These are phyloP conservation scores for Cryptosporidium canis DNA, from an alignment of 169 alveolate genomes.

Conservation along the genomic window DNA sequence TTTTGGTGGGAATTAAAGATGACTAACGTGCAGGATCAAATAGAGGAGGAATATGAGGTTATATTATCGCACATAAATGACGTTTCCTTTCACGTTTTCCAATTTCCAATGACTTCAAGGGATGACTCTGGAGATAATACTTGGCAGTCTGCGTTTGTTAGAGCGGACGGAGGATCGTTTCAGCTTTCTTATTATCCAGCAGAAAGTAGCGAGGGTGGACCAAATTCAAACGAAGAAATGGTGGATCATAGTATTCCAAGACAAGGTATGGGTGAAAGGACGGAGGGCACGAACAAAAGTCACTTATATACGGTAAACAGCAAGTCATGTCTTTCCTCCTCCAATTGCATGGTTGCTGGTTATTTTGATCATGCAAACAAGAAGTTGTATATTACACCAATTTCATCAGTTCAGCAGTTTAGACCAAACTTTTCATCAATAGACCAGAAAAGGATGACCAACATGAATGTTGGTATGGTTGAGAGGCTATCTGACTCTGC, in stretches of 20 bases:
- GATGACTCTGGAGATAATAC: background rate
- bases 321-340: slow-evolving; percentile 50
- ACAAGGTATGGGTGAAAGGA: slow-evolving; percentile 6
- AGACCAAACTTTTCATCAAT: slow-evolving; percentile 60
- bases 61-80: slow-evolving; percentile 62
- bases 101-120: slow-evolving; percentile 60
- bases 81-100: slow-evolving; percentile 58
- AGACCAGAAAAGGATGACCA: slow-evolving; percentile 6
- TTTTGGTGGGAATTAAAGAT: background rate
- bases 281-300: background rate
- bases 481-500: slow-evolving; percentile 35
- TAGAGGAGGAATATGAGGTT: slow-evolving; percentile 53
- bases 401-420: slow-evolving; percentile 61
- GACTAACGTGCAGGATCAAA: slow-evolving; percentile 7
- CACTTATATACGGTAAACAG: slow-evolving; percentile 58
- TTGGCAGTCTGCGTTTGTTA: slow-evolving; percentile 67
- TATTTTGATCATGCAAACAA: slow-evolving; percentile 51
- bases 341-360: slow-evolving; percentile 55
- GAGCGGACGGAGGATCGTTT: slow-evolving; percentile 66
- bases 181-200: slow-evolving; percentile 51
- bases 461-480: slow-evolving; percentile 35
- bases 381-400: slow-evolving; percentile 60
- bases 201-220: background rate
- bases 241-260: background rate
- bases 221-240: background rate